Evolutionary conservation across 805 yeast species (phyloP), one percentile per base, ranked within the genome.

Genomic region (Barnettozyma sucrosica): DNA sequence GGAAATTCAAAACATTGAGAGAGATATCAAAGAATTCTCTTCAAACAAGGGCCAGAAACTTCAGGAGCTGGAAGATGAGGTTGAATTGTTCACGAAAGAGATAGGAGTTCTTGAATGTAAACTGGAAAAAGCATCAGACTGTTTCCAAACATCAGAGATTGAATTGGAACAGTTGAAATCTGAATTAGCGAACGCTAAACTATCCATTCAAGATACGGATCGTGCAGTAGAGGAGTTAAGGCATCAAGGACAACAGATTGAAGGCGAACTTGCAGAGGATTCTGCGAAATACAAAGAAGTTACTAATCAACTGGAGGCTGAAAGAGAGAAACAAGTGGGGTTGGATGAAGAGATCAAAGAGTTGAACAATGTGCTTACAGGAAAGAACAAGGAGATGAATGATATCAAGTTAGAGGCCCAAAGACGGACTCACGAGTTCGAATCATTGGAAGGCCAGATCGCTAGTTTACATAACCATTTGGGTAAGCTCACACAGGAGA

Each of bases 11-110:
- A 61, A 61, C 7, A 81, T 86, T 45, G 86, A 85, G 58, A 75
- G 69, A 16, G 98, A 93, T 62, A 86, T 89, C 69, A 71, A 75
- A 45, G 98, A 93, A 57, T 92, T 89, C 62, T 79, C 77, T 50
- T 69, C 69, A 39, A 85, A 95, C 62, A 90, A 89, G 55, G 88
- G 90, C 1, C 76, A 83, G 1, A 95, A 92, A 63, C 70, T 95
- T 50, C 79, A 78, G 43, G 79, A 85, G 56, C 67, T 85, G 37
- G 75, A 78, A 53, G 51, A 57, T 5, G 89, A 85, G 51, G 71
- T 84, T 21, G 57, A 61, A 10, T 53, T 58, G 7, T 62, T 84
- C 5, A 58, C 68, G 0, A 52, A 58, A 7, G 65, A 73, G 41
- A 57, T 76, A 0, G 58, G 55, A 2, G 43, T 56, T 3, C 54